Conservation (phyloP, 176 grass and related monocot genomes). For the Triticum urartu region DNA sequence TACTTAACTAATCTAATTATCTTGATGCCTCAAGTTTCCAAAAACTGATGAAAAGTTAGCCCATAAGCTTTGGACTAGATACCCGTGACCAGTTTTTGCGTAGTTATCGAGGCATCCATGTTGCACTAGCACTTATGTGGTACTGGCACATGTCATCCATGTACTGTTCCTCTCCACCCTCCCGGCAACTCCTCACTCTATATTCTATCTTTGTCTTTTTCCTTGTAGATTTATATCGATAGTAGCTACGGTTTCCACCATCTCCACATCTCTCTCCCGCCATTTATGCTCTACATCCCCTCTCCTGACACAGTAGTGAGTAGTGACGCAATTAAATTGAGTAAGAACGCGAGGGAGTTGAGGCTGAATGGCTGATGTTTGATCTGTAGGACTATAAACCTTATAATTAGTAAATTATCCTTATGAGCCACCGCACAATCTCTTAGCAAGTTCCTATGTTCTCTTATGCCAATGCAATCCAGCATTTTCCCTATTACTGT, state of each 20-base stretch:
- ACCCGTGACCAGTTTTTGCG: neutral
- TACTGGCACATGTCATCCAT: neutral
- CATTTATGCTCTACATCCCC: neutral
- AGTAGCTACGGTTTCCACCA: neutral
- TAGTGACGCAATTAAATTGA: neutral
- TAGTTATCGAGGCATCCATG: neutral
- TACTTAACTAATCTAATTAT: slow-evolving; percentile 30
- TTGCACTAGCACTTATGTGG: neutral
- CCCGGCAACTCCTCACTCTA: neutral
- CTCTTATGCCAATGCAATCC: neutral
- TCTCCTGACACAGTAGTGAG: neutral
- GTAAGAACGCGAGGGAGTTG: neutral
- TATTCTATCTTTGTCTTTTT: neutral
- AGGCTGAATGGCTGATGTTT: neutral
- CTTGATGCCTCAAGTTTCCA: slow-evolving; percentile 7
- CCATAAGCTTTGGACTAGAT: slow-evolving; percentile 10
- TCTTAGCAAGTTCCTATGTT: neutral
- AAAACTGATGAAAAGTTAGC: slow-evolving; percentile 13
- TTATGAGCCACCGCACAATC: neutral
- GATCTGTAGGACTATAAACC: neutral
- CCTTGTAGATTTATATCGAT: neutral
- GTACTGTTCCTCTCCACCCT: neutral
- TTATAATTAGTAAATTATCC: neutral
- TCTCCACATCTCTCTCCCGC: neutral
- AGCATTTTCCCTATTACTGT: neutral